A percentile compares a stretch with the other conserved stretches of the same genome.
Conservation (phyloP, 495 filamentous ascomycete species). For the Penicillium herquei region DNA sequence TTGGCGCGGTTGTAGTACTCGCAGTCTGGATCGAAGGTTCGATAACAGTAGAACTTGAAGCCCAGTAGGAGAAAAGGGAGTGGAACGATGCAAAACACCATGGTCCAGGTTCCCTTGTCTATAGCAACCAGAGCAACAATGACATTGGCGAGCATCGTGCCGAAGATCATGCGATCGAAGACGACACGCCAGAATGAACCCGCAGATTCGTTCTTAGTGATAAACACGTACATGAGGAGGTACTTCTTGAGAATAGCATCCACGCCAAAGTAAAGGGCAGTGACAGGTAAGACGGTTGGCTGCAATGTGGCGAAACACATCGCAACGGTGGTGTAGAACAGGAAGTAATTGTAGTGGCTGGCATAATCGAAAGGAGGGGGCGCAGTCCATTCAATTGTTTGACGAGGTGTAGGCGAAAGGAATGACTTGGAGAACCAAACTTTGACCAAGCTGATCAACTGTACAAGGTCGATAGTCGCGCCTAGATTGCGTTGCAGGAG, state of each 20-base stretch:
- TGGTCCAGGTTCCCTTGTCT: conserved; percentile 53
- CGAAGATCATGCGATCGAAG: conserved; percentile 90
- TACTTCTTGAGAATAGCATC: conserved; percentile 95
- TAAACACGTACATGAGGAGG: conserved; percentile 86
- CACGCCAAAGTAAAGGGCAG: conserved; percentile 83
- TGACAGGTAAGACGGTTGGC: conserved; percentile 85
- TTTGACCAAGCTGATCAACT: conserved; percentile 75
- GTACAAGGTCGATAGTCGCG: conserved; percentile 83
- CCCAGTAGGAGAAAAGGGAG: conserved; percentile 75
- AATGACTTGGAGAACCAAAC: conserved; percentile 82
- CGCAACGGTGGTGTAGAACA: conserved; percentile 89
- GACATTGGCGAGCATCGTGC: conserved; percentile 72
- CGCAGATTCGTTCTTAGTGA: conserved; percentile 94
- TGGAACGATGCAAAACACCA: conserved; percentile 68
- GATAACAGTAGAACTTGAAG: conserved; percentile 85
- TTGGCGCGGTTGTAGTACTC: conserved; percentile 71
- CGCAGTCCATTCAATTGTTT: conserved; percentile 91
- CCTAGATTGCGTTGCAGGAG: conserved; percentile 89
- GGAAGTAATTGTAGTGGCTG: conserved; percentile 92
- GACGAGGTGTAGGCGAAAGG: conserved; percentile 81
- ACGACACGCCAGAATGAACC: conserved; percentile 90
- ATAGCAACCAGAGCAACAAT: conserved; percentile 74
- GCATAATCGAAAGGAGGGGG: conserved; percentile 93
- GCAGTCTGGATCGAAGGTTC: conserved; percentile 71
- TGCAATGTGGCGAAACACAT: conserved; percentile 85